phyloP scores from a whole-genome alignment of 1,139 yeast genomes.

The Debaryomyces singareniensis region DNA sequence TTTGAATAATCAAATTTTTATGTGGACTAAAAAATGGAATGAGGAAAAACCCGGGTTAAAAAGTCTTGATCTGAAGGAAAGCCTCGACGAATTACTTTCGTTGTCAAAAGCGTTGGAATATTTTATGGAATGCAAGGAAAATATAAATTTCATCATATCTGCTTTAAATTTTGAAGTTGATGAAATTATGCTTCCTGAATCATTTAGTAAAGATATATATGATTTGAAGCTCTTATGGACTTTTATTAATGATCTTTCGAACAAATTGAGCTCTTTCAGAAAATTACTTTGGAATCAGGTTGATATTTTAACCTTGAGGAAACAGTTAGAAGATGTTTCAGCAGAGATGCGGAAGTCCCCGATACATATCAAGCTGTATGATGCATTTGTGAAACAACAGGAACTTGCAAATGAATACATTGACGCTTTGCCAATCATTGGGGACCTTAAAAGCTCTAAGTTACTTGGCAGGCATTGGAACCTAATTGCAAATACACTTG shows the following conservation, averaged over 20 bases:
- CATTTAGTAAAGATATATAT: slow-evolving; percentile 40
- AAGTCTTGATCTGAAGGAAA: no score
- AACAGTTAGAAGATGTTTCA: slow-evolving; percentile 46
- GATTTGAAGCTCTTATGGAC: slow-evolving; percentile 65
- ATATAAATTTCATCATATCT: no score
- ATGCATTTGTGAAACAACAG: slow-evolving; percentile 61
- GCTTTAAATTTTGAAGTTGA: background rate
- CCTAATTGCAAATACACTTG: slow-evolving; percentile 32
- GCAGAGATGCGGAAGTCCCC: slow-evolving; percentile 49
- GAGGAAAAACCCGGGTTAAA: background rate
- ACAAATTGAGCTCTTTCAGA: slow-evolving; percentile 40
- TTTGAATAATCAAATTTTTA: background rate
- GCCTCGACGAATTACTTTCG: no score
- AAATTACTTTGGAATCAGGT: slow-evolving; percentile 45
- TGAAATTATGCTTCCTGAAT: background rate
- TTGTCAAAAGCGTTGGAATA: no score
- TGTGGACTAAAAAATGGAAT: background rate
- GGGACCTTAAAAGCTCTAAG: slow-evolving; percentile 50
- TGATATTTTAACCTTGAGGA: slow-evolving; percentile 42
- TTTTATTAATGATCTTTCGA: slow-evolving; percentile 52
- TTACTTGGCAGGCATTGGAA: slow-evolving; percentile 70
- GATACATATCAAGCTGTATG: slow-evolving; percentile 55
- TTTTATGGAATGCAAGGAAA: no score
- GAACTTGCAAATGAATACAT: slow-evolving; percentile 35
- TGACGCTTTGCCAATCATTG: slow-evolving; percentile 32